phyloP scores from a whole-genome alignment of 768 basidiomycete species.

The Naganishia kalamii region DNA sequence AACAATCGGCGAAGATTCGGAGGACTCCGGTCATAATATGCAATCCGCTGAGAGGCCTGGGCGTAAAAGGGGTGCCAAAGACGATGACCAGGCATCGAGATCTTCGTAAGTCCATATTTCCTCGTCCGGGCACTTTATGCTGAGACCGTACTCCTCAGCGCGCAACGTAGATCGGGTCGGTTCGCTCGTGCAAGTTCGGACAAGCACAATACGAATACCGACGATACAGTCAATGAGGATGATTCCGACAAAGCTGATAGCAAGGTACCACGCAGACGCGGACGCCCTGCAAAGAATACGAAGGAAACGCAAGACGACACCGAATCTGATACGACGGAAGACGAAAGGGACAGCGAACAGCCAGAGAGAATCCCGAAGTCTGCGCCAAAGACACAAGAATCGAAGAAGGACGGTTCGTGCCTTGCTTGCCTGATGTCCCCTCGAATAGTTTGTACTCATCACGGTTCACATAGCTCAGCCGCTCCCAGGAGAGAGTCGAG shows the following conservation, averaged over 20 bases:
- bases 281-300: background rate
- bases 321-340: constrained; percentile 1
- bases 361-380: background rate
- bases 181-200: background rate
- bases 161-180: constrained; percentile 3
- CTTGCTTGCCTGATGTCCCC: too few species aligned
- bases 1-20: constrained; percentile 6
- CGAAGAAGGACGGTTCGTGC: constrained; percentile 3
- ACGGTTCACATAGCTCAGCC: constrained; percentile 2
- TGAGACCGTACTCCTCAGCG: background rate
- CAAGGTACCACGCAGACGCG: background rate
- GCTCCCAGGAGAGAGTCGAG: constrained; percentile 10
- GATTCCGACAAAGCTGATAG: background rate
- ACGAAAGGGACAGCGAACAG: background rate
- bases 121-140: too few species aligned
- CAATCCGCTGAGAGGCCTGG: background rate
- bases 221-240: constrained; percentile 4
- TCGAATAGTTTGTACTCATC: background rate
- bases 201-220: constrained; percentile 4
- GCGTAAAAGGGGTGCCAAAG: background rate
- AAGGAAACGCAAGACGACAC: background rate
- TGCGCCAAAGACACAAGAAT: background rate
- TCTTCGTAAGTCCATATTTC: background rate
- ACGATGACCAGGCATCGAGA: background rate
- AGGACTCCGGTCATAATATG: background rate